Evolutionary conservation across 441 rosid genomes (phyloP), one percentile per base, ranked within the genome.

Genomic region (Gossypium aridum): DNA sequence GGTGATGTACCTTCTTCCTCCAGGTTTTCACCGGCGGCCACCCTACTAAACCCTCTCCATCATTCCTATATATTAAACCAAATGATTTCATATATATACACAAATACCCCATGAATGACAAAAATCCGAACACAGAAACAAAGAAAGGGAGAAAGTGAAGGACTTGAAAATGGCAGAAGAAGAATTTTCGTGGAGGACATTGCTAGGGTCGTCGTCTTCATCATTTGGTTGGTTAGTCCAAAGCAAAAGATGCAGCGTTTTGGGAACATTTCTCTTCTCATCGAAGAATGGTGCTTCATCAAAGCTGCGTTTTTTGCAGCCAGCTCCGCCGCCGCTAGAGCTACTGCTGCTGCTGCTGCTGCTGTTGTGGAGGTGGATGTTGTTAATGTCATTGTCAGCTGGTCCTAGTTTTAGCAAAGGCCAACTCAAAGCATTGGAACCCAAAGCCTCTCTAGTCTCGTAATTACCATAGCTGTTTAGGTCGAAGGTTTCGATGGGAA

Each of bases 1-100:
- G 80, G 43, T 64, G 70, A 61, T 74, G 28, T 5, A 34, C 60
- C 78, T 66, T 83, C 78, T 77, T 85, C 65, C 75, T 64, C 76
- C 70, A 66, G 13, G 67, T 70, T 78, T 83, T 85, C 57, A 89
- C 65, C 12, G 91, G 91, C 22, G 93, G 91, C 93, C 93, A 91
- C 55, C 90, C 93, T 28, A 91, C 81, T 16, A 79, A 68, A 56
- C 37, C 62, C 54, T 78, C 81, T 73, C 70, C 84, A 10, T 77
- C 82, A 60, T 51, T 70, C 16, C 84, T 81, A 66, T 51, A 3
- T 13, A 4, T 67, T 39, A 20, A 73, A 71, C 34, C 45, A 68
- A 54, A 28, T 6, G 2, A 49, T 64, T 34, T 34, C 39, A 34
- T 34, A 34, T 34, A 34, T 34, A 34, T 34, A 5, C 7, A 31